Conservation (phyloP, 371 early-diverging fungal species). For the Mortierella sp. region DNA sequence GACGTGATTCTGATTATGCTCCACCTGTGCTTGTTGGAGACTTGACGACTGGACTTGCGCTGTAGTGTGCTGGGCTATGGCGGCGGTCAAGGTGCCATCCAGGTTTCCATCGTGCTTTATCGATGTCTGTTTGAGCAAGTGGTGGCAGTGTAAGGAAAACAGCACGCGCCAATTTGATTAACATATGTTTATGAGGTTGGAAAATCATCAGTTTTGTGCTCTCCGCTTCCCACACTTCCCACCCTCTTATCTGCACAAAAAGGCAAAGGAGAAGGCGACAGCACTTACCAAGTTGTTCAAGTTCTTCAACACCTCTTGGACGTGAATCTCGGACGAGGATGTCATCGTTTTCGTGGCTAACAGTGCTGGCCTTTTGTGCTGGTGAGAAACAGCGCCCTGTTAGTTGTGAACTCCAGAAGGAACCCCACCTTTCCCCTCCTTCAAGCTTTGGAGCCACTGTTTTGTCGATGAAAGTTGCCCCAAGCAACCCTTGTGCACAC, state of each 20-base stretch:
- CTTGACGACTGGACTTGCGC: conserved; percentile 9
- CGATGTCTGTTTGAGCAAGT: background rate
- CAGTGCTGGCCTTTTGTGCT: no score
- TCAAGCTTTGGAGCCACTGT: no score
- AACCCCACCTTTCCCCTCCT: no score
- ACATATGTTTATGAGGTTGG: conserved; percentile 14
- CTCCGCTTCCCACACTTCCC: background rate
- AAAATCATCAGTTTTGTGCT: background rate
- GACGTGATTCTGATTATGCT: conserved; percentile 25
- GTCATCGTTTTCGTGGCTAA: conserved; percentile 9
- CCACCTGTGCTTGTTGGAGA: conserved; percentile 13
- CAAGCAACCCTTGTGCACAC: no score
- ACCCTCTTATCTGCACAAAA: background rate
- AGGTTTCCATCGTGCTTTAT: conserved; percentile 26
- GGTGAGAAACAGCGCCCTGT: no score
- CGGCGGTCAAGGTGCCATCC: conserved; percentile 27
- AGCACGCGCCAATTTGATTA: conserved; percentile 8
- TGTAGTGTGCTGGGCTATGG: conserved; percentile 28
- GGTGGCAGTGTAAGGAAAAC: background rate
- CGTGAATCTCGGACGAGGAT: conserved; percentile 35
- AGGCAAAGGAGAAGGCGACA: no score
- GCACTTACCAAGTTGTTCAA: conserved; percentile 27
- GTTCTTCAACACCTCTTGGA: conserved; percentile 35
- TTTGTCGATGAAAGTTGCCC: no score
- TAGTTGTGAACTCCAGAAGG: no score